A percentile compares a stretch with the other conserved stretches of the same genome.
Evolutionary conservation across 208 protist genomes (phyloP).

Genomic region (Leishmania mexicana): DNA sequence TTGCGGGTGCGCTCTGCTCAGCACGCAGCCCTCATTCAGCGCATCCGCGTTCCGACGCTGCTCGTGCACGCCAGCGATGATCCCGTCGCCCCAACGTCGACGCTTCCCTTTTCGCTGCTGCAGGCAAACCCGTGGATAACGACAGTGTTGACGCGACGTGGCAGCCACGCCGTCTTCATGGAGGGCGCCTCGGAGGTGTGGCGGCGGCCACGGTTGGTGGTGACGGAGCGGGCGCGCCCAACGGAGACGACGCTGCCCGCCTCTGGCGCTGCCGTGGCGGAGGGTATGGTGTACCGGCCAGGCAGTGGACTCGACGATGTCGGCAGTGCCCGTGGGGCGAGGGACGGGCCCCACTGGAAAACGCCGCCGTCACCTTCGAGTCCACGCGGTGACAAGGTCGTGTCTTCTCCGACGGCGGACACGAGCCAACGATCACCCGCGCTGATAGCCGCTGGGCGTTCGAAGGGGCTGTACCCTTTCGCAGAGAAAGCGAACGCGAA

Average conservation of each 20-base stretch:
- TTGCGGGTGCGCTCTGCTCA: constrained; percentile 34
- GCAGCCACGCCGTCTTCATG: constrained; percentile 47
- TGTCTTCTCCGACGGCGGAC: neutral
- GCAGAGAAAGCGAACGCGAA: neutral
- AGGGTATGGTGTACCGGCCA: neutral
- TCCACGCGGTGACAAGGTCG: too few relatives aligned
- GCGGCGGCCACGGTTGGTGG: constrained; percentile 22
- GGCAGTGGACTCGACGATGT: neutral
- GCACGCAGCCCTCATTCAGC: constrained; percentile 35
- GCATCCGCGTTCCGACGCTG: constrained; percentile 41
- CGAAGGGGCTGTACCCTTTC: neutral
- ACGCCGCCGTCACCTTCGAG: neutral
- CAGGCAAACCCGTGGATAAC: constrained; percentile 37
- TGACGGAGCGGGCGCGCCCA: constrained; percentile 9
- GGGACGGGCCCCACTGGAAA: too few relatives aligned
- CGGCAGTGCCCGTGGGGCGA: neutral
- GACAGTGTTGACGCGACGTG: constrained; percentile 53
- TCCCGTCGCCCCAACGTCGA: constrained; percentile 34
- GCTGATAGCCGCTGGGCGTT: neutral
- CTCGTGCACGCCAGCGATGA: constrained; percentile 51
- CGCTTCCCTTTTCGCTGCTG: constrained; percentile 38
- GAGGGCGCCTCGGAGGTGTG: constrained; percentile 27
- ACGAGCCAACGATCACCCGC: neutral
- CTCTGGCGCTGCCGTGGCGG: neutral
- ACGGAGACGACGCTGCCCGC: neutral